Evolutionary conservation across 2,329 filamentous ascomycete genomes (phyloP).

Genomic region (Colletotrichum caudatum): DNA sequence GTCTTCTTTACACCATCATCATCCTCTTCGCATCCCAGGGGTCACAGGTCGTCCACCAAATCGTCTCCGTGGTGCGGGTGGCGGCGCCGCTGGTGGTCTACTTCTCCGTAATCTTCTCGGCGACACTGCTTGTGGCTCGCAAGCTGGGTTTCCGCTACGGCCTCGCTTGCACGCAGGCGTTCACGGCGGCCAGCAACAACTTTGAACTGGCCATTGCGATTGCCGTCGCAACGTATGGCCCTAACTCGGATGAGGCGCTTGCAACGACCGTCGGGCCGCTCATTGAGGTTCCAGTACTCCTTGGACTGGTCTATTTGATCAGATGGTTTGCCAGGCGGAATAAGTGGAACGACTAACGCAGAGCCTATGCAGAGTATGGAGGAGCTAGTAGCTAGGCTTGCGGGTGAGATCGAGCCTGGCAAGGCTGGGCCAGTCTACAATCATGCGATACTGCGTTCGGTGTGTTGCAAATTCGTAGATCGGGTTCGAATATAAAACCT

Average conservation of each 20-base stretch:
- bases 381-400: conserved; percentile 24
- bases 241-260: conserved; percentile 82
- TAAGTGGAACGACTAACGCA: conserved; percentile 61
- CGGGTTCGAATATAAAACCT: background rate
- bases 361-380: conserved; percentile 6
- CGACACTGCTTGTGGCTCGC: conserved; percentile 71
- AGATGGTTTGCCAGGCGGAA: conserved; percentile 68
- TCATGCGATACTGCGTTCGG: background rate
- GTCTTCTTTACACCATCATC: conserved; percentile 87
- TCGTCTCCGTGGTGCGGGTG: conserved; percentile 84
- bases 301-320: conserved; percentile 81
- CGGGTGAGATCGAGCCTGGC: conserved; percentile 13
- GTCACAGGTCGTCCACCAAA: conserved; percentile 80
- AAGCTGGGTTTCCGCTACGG: conserved; percentile 81
- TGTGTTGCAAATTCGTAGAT: rapidly evolving
- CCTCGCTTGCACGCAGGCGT: conserved; percentile 80
- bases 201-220: conserved; percentile 94
- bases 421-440: background rate
- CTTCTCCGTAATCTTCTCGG: conserved; percentile 79
- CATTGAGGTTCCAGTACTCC: conserved; percentile 86
- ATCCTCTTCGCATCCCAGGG: conserved; percentile 89
- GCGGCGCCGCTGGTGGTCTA: conserved; percentile 86
- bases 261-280: conserved; percentile 87
- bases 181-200: conserved; percentile 92
- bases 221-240: conserved; percentile 83